Percentiles rank a stretch among this genome's conserved stretches.
These are phyloP conservation scores for Trametes meyenii DNA, from an alignment of 768 basidiomycete species.

Conservation along the genomic window DNA sequence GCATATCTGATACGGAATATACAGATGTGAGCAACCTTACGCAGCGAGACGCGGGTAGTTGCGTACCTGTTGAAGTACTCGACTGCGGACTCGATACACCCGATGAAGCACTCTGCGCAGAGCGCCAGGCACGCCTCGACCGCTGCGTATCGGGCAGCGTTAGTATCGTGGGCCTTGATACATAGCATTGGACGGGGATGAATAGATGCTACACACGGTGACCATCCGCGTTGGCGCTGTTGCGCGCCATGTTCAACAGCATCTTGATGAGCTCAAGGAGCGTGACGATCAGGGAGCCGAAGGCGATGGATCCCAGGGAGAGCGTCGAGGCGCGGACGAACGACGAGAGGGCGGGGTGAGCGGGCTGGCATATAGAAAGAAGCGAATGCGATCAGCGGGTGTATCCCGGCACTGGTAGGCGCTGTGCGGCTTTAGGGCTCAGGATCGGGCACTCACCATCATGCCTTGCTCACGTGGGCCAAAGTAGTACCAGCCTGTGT, in stretches of 20 bases:
- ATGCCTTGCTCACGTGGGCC: constrained; percentile 67
- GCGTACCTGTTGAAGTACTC: constrained; percentile 77
- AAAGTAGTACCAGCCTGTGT: constrained; percentile 72
- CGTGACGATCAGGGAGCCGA: constrained; percentile 83
- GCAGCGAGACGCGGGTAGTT: background rate
- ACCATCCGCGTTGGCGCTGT: constrained; percentile 64
- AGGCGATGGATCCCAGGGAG: constrained; percentile 84
- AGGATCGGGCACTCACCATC: constrained; percentile 46
- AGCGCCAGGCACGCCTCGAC: constrained; percentile 75
- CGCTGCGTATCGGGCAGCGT: constrained; percentile 44
- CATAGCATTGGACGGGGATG: background rate
- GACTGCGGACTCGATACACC: constrained; percentile 67
- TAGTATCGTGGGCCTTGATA: background rate
- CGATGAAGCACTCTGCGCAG: constrained; percentile 78
- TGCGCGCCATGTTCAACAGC: constrained; percentile 57
- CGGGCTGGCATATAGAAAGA: constrained; percentile 46
- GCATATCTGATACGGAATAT: constrained; percentile 53
- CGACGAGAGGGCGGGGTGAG: constrained; percentile 67
- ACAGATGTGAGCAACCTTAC: background rate
- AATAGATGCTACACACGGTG: constrained; percentile 50
- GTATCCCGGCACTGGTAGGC: too few species aligned
- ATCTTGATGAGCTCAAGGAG: constrained; percentile 70
- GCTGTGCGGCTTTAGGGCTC: too few species aligned
- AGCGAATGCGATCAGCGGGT: background rate
- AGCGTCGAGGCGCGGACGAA: constrained; percentile 76